These are phyloP conservation scores for Acephala macrosclerotiorum DNA, from an alignment of 2,329 filamentous ascomycete genomes.

Conservation along the genomic window DNA sequence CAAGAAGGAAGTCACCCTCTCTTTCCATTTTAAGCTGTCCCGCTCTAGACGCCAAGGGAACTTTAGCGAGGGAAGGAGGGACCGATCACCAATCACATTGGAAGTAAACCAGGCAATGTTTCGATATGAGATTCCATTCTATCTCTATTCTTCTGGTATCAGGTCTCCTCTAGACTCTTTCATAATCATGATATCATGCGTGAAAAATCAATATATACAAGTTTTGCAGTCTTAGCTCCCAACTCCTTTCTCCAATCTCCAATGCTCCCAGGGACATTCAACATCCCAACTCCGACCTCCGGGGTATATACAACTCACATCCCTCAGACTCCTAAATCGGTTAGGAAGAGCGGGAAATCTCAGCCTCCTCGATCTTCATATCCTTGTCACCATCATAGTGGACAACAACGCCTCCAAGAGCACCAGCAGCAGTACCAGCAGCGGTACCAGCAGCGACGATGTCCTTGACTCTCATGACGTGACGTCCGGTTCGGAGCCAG, in stretches of 20 bases:
- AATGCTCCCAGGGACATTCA: neutral
- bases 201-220: constrained; percentile 7
- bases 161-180: constrained; percentile 11
- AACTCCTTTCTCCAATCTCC: constrained; percentile 14
- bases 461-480: constrained; percentile 45
- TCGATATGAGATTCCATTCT: constrained; percentile 9
- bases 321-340: too few relatives aligned
- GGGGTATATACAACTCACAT: constrained; percentile 4
- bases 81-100: too few relatives aligned
- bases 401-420: constrained; percentile 35
- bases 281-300: neutral
- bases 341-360: constrained; percentile 27
- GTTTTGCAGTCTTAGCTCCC: neutral
- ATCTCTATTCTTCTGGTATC: constrained; percentile 18
- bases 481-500: constrained; percentile 44
- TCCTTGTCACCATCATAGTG: constrained; percentile 32
- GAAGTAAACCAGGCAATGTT: too few relatives aligned
- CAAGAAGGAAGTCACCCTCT: too few relatives aligned
- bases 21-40: too few relatives aligned
- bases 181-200: neutral
- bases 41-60: too few relatives aligned
- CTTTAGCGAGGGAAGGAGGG: too few relatives aligned
- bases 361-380: constrained; percentile 31
- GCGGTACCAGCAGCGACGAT: constrained; percentile 27
- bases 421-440: constrained; percentile 29